A percentile compares a stretch with the other conserved stretches of the same genome.
These are phyloP conservation scores for Penicillium herquei DNA, from an alignment of 495 filamentous ascomycete genomes.

Conservation along the genomic window DNA sequence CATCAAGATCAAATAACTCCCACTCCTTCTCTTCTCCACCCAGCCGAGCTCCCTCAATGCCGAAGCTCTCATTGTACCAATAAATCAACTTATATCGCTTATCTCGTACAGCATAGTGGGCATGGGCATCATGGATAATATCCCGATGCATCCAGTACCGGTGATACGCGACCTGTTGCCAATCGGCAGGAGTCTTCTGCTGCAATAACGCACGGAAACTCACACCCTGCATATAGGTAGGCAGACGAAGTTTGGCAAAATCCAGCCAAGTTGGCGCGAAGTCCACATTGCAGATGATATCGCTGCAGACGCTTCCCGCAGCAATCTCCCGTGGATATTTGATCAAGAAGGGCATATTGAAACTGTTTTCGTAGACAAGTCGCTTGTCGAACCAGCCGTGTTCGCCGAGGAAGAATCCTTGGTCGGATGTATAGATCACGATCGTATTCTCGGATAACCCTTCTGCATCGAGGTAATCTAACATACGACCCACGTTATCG, in stretches of 20 bases:
- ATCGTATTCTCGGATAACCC: slow-evolving; percentile 37
- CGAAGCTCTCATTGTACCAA: slow-evolving; percentile 46
- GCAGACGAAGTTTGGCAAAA: slow-evolving; percentile 28
- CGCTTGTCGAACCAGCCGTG: slow-evolving; percentile 51
- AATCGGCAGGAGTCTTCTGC: slow-evolving; percentile 29
- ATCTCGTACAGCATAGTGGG: slow-evolving; percentile 43
- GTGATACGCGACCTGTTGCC: slow-evolving; percentile 47
- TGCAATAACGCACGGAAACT: slow-evolving; percentile 29
- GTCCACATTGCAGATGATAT: slow-evolving; percentile 46
- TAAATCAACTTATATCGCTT: slow-evolving; percentile 47
- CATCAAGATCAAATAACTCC: slow-evolving; percentile 45
- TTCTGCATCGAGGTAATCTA: slow-evolving; percentile 35
- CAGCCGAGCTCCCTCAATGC: slow-evolving; percentile 31
- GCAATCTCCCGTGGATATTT: slow-evolving; percentile 35
- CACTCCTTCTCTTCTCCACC: slow-evolving; percentile 38
- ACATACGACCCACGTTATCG: slow-evolving; percentile 41
- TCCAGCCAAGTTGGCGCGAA: slow-evolving; percentile 45
- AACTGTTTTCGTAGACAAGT: slow-evolving; percentile 48
- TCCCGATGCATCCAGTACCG: slow-evolving; percentile 50
- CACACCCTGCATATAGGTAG: slow-evolving; percentile 45
- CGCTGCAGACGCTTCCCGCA: slow-evolving; percentile 30
- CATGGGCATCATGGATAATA: slow-evolving; percentile 36
- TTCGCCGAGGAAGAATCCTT: slow-evolving; percentile 49
- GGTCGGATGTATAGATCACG: slow-evolving; percentile 44
- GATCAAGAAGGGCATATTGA: slow-evolving; percentile 47